Percentiles rank a stretch among this genome's conserved stretches.
These are phyloP conservation scores for Cytospora piceicola DNA, from an alignment of 2,329 filamentous ascomycete species.

Conservation along the genomic window DNA sequence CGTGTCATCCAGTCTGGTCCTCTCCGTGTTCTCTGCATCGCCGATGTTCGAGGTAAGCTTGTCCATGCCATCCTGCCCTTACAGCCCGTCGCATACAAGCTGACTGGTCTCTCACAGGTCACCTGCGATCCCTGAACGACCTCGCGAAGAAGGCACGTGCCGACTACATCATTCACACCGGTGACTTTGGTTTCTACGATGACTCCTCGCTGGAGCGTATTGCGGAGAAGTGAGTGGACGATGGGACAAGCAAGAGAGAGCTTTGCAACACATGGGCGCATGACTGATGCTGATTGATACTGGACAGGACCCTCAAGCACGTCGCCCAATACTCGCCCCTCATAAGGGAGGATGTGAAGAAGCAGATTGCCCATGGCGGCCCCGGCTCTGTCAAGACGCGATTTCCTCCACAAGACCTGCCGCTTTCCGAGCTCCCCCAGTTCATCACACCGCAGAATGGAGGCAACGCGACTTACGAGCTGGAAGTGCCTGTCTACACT, in stretches of 20 bases:
- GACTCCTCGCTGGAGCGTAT: constrained; percentile 94
- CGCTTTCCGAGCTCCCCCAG: constrained; percentile 87
- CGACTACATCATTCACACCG: constrained; percentile 97
- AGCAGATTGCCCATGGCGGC: constrained; percentile 66
- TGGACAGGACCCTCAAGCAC: constrained; percentile 85
- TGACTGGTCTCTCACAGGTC: constrained; percentile 63
- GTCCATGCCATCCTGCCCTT: constrained; percentile 6
- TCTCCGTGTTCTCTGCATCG: constrained; percentile 70
- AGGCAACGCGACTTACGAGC: constrained; percentile 76
- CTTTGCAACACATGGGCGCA: constrained; percentile 2
- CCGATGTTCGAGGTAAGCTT: constrained; percentile 69
- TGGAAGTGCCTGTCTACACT: constrained; percentile 96
- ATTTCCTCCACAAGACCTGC: constrained; percentile 79
- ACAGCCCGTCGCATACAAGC: constrained; percentile 15
- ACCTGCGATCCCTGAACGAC: constrained; percentile 92
- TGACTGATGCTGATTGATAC: constrained; percentile 30
- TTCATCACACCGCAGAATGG: constrained; percentile 59
- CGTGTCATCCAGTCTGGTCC: constrained; percentile 68
- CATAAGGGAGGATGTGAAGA: constrained; percentile 77
- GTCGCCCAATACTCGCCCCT: constrained; percentile 98
- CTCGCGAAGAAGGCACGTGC: constrained; percentile 92
- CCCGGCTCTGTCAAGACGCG: constrained; percentile 83
- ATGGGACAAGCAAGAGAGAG: constrained; percentile 28
- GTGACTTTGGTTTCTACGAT: constrained; percentile 99
- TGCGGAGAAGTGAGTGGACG: constrained; percentile 82